Evolutionary conservation across 257 asterid species (phyloP), one percentile per base, ranked within the genome.

Genomic region (Lycium ferocissimum): DNA sequence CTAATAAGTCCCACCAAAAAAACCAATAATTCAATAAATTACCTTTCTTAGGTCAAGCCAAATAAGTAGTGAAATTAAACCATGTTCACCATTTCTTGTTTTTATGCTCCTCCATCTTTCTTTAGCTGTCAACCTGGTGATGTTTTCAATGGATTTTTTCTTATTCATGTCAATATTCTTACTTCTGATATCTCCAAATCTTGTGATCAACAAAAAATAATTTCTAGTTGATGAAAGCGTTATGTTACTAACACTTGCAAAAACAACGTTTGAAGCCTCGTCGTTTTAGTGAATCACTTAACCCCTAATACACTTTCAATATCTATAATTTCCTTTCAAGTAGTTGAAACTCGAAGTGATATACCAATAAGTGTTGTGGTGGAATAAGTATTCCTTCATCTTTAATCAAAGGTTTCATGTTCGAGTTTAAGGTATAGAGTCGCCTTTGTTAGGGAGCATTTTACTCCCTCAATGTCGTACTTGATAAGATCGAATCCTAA

Each of bases 11-110:
- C 82, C 63, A 51, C 43, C 26, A 51, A 51, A 51, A 51, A 51
- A 76, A 49, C 33, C 47, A 76, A 76, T 51, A 76, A 76, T 76
- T 76, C 82, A 76, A 51, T 51, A 51, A 51, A 51, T 76, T 76
- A 2, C 63, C 63, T 76, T 76, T 51, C 82, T 51, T 76, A 14
- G 82, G 45, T 76, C 45, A 51, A 76, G 82, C 82, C 82, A 76
- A 22, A 76, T 76, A 40, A 76, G 22, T 76, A 51, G 45, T 51
- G 26, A 18, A 49, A 7, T 38, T 76, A 76, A 22, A 51, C 47
- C 82, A 51, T 33, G 82, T 76, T 51, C 82, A 22, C 47, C 26
- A 51, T 14, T 51, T 76, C 59, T 22, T 76, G 43, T 76, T 38
- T 51, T 13, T 2, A 65, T 65, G 9, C 17, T 71, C 49, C 56